Percentiles rank a stretch among this genome's conserved stretches.
phyloP scores from a whole-genome alignment of 441 rosid species.

The Populus hybrid region DNA sequence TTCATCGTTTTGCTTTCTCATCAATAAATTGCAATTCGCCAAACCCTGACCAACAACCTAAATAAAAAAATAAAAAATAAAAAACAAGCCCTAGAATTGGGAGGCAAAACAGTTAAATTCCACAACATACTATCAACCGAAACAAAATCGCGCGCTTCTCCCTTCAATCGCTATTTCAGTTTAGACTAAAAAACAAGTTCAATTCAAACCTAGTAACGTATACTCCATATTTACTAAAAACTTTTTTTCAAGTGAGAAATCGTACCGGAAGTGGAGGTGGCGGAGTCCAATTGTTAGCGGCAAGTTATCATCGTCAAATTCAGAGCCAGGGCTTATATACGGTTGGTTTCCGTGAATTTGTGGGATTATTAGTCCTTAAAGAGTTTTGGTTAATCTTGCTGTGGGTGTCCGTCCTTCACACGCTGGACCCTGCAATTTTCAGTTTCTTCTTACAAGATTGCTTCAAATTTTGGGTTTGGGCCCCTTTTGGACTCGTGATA shows the following conservation, averaged over 20 bases:
- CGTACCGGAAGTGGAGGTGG: neutral
- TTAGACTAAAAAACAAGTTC: neutral
- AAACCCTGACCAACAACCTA: constrained; percentile 1
- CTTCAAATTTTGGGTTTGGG: neutral
- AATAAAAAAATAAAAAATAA: neutral
- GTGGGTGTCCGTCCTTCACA: neutral
- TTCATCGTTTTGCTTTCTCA: constrained; percentile 44
- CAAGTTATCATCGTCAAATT: neutral
- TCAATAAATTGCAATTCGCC: constrained; percentile 12
- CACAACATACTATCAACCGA: neutral
- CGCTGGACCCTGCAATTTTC: neutral
- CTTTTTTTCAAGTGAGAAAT: neutral
- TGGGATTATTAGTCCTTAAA: neutral
- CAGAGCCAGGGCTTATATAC: neutral
- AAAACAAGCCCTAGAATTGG: neutral
- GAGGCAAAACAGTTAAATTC: neutral
- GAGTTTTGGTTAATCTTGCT: neutral
- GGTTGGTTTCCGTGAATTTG: neutral
- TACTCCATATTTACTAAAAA: neutral
- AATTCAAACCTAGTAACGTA: neutral
- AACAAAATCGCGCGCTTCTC: neutral
- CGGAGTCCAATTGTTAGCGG: neutral
- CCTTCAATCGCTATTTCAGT: neutral
- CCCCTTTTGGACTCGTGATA: neutral
- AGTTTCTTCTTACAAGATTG: neutral